Percentiles rank a stretch among this genome's conserved stretches.
Evolutionary conservation across 2,329 filamentous ascomycete species (phyloP).

Genomic region (Fonsecaea multimorphosa): DNA sequence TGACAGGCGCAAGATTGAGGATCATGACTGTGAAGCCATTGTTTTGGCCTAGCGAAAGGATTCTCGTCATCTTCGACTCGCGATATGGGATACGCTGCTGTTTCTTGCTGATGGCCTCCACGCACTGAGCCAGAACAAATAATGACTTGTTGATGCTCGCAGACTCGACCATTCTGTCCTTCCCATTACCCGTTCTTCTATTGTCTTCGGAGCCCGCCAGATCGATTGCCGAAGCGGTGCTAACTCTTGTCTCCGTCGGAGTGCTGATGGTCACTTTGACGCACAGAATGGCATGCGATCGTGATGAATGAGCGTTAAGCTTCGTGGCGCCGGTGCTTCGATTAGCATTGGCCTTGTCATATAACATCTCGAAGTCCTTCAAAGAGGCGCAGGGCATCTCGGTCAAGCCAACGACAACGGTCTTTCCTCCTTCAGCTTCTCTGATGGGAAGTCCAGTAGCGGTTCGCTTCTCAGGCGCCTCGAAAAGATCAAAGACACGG

Average conservation of each 20-base stretch:
- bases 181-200: conserved; percentile 88
- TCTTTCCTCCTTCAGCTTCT: conserved; percentile 80
- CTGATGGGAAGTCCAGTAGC: conserved; percentile 79
- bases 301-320: conserved; percentile 87
- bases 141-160: conserved; percentile 97
- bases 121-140: conserved; percentile 92
- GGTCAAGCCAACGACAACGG: conserved; percentile 82
- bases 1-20: conserved; percentile 87
- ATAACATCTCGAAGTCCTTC: conserved; percentile 87
- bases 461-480: conserved; percentile 84
- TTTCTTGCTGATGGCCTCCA: conserved; percentile 86
- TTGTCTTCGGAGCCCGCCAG: conserved; percentile 96
- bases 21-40: conserved; percentile 97
- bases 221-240: conserved; percentile 91
- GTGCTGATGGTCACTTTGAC: conserved; percentile 84
- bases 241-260: conserved; percentile 71
- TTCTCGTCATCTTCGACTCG: conserved; percentile 96
- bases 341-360: conserved; percentile 91
- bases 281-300: conserved; percentile 87
- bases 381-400: conserved; percentile 81
- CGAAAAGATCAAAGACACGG: conserved; percentile 89
- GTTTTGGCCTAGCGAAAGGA: conserved; percentile 89
- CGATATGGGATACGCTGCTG: conserved; percentile 83
- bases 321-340: conserved; percentile 86
- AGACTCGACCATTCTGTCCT: conserved; percentile 90